Evolutionary conservation across 768 basidiomycete genomes (phyloP).

Genomic region (Phlegmacium glaucopus): DNA sequence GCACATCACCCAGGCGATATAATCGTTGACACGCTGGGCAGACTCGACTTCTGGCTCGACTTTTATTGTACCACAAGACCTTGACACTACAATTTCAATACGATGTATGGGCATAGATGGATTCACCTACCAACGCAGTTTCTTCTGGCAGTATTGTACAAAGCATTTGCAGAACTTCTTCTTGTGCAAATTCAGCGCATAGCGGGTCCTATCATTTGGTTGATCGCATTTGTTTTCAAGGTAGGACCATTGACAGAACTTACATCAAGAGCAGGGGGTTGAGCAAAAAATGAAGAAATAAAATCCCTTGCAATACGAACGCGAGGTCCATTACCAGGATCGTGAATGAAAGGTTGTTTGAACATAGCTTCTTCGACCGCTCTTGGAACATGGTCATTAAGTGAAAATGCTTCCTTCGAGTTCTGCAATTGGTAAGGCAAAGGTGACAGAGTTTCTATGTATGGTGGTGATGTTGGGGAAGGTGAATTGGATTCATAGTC

Average conservation of each 20-base stretch:
- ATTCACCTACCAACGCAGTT: constrained; percentile 54
- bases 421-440: neutral
- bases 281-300: constrained; percentile 64
- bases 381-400: constrained; percentile 7
- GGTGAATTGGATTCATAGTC: constrained; percentile 11
- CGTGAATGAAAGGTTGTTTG: constrained; percentile 61
- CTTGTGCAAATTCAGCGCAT: constrained; percentile 75
- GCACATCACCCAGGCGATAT: constrained; percentile 64
- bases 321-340: constrained; percentile 78
- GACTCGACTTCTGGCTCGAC: constrained; percentile 61
- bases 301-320: constrained; percentile 68
- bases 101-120: neutral
- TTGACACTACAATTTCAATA: constrained; percentile 20
- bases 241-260: constrained; percentile 7
- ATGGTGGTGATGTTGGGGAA: constrained; percentile 16
- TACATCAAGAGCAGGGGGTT: constrained; percentile 55
- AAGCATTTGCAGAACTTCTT: constrained; percentile 74
- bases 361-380: constrained; percentile 24
- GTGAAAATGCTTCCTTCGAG: constrained; percentile 3
- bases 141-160: constrained; percentile 68
- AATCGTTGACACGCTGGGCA: constrained; percentile 77
- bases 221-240: neutral
- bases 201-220: constrained; percentile 42
- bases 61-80: constrained; percentile 88
- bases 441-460: constrained; percentile 15